Evolutionary conservation across 176 grass and related monocot genomes (phyloP), one percentile per base, ranked within the genome.

Genomic region (Aegilops tauschii): DNA sequence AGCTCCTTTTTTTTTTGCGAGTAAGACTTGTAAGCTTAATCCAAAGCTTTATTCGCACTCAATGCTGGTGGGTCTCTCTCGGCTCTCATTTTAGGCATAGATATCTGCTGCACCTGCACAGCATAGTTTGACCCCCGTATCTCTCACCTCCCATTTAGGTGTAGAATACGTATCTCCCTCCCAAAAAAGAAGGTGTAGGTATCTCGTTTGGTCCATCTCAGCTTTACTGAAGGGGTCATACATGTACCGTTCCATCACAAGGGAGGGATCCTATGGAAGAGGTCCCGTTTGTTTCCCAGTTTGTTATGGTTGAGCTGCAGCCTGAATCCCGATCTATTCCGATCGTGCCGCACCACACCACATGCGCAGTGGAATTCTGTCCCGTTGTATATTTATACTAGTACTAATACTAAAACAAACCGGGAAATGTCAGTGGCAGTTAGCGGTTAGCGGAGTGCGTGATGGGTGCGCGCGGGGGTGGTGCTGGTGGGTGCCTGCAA

Each of bases 381-480:
- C 14, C 32, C 77, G 17, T 69, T 34, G 44, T 12, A 52, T 52
- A 52, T 52, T 52, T 52, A 17, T 52, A 52, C 14, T 52, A 6
- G 28, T 6, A 18, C 4, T 52, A 44, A 28, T 74, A n/a, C 12
- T 37, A 31, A 39, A 29, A 75, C 81, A 39, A 29, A 75, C 76
- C 32, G 49, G 69, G 20, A 81, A 65, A 62, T 84, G 59, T 52
- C 85, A 80, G 69, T 54, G 76, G 85, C 85, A 32, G 81, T 87
- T 91, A 84, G 76, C 81, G 0, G 80, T 87, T 91, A 80, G 78
- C 35, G 11, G 17, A 36, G 77, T 81, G 77, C 82, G 59, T 59
- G 59, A 74, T 13, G 87, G 56, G 80, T 71, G 50, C 13, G 50
- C 35, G 50, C 52, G 36, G 30, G 10, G 23, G 36, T 1, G 36